Base-by-base conservation (phyloP, 495 filamentous ascomycete genomes). In the Aspergillus leporis region DNA sequence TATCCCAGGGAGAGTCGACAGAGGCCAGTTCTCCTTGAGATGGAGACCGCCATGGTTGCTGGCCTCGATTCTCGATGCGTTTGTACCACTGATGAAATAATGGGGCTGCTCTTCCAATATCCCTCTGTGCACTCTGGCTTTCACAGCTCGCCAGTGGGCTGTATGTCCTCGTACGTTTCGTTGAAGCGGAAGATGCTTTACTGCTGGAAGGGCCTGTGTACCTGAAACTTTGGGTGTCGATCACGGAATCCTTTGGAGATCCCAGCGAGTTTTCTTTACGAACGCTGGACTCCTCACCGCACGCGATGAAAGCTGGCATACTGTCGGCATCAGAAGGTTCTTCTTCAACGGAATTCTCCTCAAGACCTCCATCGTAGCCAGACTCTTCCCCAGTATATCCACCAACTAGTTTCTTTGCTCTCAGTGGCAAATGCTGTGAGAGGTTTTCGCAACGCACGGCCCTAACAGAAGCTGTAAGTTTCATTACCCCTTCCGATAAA, bases 361-460 rank as follows among this genome's bases (percentile, higher is more conserved):
- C 51, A 5, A 7, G 22, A 4, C 51, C 31, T 23, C 32, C 51
- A 22, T 53, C 31, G 16, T 53, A 53, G 22, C 51, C 51, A 4
- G 51, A 53, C 19, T 25, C 34, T 5, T 41, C 18, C 5, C 19
- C 31, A 23, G 25, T 23, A 8, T 16, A 10, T 19, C 22, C 7
- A 23, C 40, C 1, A 8, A 9, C 7, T 1, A 6, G 19, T 30
- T 31, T 9, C 12, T 5, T 51, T 4, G 31, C 12, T n/a, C 31
- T 19, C 32, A 5, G 18, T 38, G 8, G 2, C 1, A 22, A 23
- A 4, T 22, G 21, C 18, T 19, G 7, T 0, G 5, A 8, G n/a
- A 56, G 22, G 34, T n/a, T 50, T 18, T 53, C 55, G 19, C 34
- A 21, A 16, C 21, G 51, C 34, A 22, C 7, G 7, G 21, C 63